Base-by-base conservation (phyloP, 1,139 yeast species). In the Magnusiomyces fungicola region DNA sequence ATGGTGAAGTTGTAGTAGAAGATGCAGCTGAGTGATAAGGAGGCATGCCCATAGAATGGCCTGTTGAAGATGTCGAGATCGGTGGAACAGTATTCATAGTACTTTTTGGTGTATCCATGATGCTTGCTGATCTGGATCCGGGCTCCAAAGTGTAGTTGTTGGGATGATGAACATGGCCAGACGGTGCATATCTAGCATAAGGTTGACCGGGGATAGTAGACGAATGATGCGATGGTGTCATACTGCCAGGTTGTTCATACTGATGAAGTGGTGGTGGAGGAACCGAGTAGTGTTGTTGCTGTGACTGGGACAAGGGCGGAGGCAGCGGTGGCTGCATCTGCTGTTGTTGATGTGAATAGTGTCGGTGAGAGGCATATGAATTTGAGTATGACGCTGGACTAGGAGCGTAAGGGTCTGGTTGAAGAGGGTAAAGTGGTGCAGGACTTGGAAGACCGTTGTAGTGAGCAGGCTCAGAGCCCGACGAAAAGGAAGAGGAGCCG, bases 1-100 rank as follows among this genome's bases (percentile, higher is more conserved):
- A 14, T 19, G 45, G 39, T 2, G 38, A 38, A 40, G 38, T n/a
- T 19, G 48, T 14, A 5, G 46, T 27, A 19, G 47, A 37, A 24
- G 43, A 22, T 27, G 39, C 29, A 14, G 42, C 18, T 5, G 32
- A 36, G n/a, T 22, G 42, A 19, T 18, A 34, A 38, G 43, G 29
- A 21, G 45, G 34, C 18, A 33, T 21, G 22, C 39, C 32, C 32
- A 27, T 32, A 16, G 46, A 23, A 2, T 19, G 25, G 37, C 16
- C 37, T 7, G 40, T 16, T 9, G 40, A 14, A 12, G 27, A n/a
- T 16, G 46, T n/a, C 16, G 46, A 43, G 7, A 34, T 18, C n/a
- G 46, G 32, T 14, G 37, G 39, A n/a, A 18, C 25, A 16, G 46
- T 30, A 14, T 39, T 14, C 24, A 41, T 3, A 19, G 14, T 39